Percentiles rank a stretch among this genome's conserved stretches.
Evolutionary conservation across 208 protist species (phyloP).

Genomic region (Wallacemonas sp.): DNA sequence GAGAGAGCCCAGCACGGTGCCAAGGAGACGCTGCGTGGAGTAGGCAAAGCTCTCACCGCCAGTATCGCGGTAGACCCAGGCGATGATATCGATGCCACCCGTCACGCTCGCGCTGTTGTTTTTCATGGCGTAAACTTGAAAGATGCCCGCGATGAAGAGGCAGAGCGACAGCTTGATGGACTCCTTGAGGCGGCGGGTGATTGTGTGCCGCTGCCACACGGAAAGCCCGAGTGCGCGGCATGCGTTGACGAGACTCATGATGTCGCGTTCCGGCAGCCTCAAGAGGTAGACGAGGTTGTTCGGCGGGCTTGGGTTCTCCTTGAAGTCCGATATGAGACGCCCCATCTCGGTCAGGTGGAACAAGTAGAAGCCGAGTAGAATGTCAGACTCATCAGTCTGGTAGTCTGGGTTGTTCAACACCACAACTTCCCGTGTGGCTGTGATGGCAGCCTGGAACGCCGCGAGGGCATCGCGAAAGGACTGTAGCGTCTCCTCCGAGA

Average conservation of each 20-base stretch:
- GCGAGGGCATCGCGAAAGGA: constrained; percentile 49
- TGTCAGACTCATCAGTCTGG: constrained; percentile 74
- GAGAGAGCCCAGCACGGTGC: constrained; percentile 81
- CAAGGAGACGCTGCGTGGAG: constrained; percentile 73
- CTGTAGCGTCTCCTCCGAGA: constrained; percentile 57
- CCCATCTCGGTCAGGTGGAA: constrained; percentile 83
- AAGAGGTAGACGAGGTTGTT: constrained; percentile 65
- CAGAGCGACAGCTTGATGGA: constrained; percentile 76
- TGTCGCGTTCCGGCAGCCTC: constrained; percentile 50
- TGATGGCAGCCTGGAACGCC: constrained; percentile 72
- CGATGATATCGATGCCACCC: constrained; percentile 78
- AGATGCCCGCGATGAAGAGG: constrained; percentile 67
- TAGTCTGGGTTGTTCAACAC: constrained; percentile 87
- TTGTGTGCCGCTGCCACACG: constrained; percentile 46
- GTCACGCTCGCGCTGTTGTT: constrained; percentile 60
- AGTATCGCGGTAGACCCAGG: constrained; percentile 77
- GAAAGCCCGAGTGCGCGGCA: constrained; percentile 36
- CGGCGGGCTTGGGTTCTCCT: constrained; percentile 32
- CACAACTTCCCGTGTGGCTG: constrained; percentile 67
- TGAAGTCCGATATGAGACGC: constrained; percentile 60
- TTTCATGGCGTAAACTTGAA: constrained; percentile 78
- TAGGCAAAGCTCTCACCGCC: constrained; percentile 87
- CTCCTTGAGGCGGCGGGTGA: constrained; percentile 84
- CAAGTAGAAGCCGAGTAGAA: constrained; percentile 83
- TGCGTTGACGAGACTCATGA: constrained; percentile 51